A percentile compares a stretch with the other conserved stretches of the same genome.
phyloP scores from a whole-genome alignment of 2,329 filamentous ascomycete species.

The Periconia digitata region DNA sequence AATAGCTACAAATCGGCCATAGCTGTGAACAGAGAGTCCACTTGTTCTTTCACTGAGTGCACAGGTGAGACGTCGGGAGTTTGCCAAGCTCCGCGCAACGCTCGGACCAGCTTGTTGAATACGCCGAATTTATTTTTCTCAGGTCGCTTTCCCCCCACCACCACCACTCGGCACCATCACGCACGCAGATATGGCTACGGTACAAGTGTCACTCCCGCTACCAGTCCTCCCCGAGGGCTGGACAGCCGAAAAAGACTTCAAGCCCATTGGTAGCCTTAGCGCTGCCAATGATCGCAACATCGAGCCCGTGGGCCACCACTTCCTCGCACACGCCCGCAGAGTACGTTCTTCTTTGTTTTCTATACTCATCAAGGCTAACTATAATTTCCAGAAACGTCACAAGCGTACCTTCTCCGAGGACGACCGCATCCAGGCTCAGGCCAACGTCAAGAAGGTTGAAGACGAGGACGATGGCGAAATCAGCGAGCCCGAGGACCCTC shows the following conservation, averaged over 20 bases:
- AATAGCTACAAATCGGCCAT: slow-evolving; percentile 5
- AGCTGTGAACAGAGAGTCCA: slow-evolving; percentile 22
- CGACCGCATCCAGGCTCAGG: slow-evolving; percentile 93
- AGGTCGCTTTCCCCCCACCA: slow-evolving; percentile 5
- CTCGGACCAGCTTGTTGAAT: not conserved
- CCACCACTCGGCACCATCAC: slow-evolving; percentile 9
- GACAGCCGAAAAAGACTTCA: slow-evolving; percentile 90
- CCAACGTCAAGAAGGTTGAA: slow-evolving; percentile 93
- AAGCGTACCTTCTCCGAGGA: slow-evolving; percentile 98
- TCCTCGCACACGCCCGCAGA: slow-evolving; percentile 94
- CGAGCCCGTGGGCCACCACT: slow-evolving; percentile 95
- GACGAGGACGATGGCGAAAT: slow-evolving; percentile 87
- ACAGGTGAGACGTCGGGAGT: slow-evolving; percentile 8
- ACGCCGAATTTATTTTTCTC: slow-evolving; percentile 15
- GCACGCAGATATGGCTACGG: slow-evolving; percentile 61
- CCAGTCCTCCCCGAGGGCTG: slow-evolving; percentile 79
- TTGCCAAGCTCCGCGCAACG: not conserved
- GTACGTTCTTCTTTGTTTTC: slow-evolving; percentile 50
- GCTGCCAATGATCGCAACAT: slow-evolving; percentile 80
- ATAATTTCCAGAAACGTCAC: slow-evolving; percentile 65
- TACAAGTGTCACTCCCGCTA: slow-evolving; percentile 66
- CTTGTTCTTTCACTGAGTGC: slow-evolving; percentile 14
- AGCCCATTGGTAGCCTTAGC: slow-evolving; percentile 75
- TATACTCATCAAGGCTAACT: slow-evolving; percentile 16
- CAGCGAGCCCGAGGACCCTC: slow-evolving; percentile 88